Percentiles rank a stretch among this genome's conserved stretches.
Evolutionary conservation across 768 basidiomycete genomes (phyloP).

Genomic region (Lanmaoa rubissima): DNA sequence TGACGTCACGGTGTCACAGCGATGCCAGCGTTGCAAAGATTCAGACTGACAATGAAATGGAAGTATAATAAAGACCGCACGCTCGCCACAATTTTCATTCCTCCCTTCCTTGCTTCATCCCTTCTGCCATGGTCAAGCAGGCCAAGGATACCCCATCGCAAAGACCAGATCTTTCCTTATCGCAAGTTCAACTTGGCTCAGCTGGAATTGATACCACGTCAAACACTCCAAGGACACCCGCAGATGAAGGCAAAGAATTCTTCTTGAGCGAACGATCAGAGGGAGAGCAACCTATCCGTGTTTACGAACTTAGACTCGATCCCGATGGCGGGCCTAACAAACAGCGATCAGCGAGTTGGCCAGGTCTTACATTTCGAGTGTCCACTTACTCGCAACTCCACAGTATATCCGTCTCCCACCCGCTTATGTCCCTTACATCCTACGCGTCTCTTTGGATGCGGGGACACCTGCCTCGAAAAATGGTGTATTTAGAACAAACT

Average conservation of each 20-base stretch:
- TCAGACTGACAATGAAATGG: conserved; percentile 12
- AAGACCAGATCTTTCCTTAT: conserved; percentile 18
- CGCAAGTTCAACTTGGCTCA: conserved; percentile 1
- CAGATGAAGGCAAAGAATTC: conserved; percentile 89
- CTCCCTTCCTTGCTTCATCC: not conserved
- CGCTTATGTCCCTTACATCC: conserved; percentile 81
- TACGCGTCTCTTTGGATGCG: conserved; percentile 88
- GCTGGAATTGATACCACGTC: conserved; percentile 18
- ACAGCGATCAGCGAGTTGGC: conserved; percentile 68
- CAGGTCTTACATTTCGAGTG: conserved; percentile 1
- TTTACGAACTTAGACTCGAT: conserved; percentile 85
- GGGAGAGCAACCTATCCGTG: conserved; percentile 66
- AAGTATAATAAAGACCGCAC: conserved; percentile 11
- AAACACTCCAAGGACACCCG: conserved; percentile 80
- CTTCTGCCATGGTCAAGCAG: conserved; percentile 16
- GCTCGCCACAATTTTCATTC: conserved; percentile 1
- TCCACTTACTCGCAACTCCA: conserved; percentile 11
- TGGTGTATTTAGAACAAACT: conserved; percentile 94
- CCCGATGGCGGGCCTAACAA: conserved; percentile 89
- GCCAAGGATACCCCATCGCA: not conserved
- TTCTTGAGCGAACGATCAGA: conserved; percentile 57
- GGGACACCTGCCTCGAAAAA: conserved; percentile 89
- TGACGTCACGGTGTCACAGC: conserved; percentile 24
- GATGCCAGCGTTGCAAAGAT: not conserved
- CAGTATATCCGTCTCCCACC: conserved; percentile 97